Conservation (phyloP, 306 rosid genomes). For the Dicorynia guianensis region DNA sequence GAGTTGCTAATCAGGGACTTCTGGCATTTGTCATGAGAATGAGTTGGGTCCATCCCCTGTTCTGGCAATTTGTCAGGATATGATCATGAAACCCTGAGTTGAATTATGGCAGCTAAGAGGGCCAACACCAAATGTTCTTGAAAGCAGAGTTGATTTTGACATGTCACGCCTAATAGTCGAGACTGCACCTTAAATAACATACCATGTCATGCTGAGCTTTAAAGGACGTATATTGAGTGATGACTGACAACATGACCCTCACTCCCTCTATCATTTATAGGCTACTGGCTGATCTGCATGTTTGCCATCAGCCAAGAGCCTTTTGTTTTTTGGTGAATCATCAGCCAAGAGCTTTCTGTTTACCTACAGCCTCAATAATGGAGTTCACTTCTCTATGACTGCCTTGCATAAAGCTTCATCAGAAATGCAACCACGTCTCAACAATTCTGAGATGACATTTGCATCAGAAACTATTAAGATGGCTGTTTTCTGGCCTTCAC, state of each 20-base stretch:
- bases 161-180: slow-evolving; percentile 23
- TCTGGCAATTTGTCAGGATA: slow-evolving; percentile 38
- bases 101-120: slow-evolving; percentile 39
- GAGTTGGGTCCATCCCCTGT: slow-evolving; percentile 29
- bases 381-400: slow-evolving; percentile 10
- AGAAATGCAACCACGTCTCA: slow-evolving; percentile 14
- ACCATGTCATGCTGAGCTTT: slow-evolving; percentile 36
- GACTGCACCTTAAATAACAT: slow-evolving; percentile 33
- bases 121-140: slow-evolving; percentile 20
- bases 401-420: slow-evolving; percentile 15
- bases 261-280: slow-evolving; percentile 8
- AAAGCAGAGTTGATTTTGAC: slow-evolving; percentile 34
- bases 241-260: slow-evolving; percentile 37
- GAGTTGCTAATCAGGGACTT: neutral
- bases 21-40: slow-evolving; percentile 35
- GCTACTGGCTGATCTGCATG: slow-evolving; percentile 9
- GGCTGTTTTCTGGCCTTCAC: slow-evolving; percentile 30
- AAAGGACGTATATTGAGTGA: slow-evolving; percentile 39
- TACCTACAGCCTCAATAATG: slow-evolving; percentile 32
- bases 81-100: slow-evolving; percentile 34
- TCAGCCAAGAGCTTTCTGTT: neutral
- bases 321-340: neutral
- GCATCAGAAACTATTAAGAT: neutral
- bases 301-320: slow-evolving; percentile 22
- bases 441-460: neutral